phyloP scores from a whole-genome alignment of 1,284 basidiomycete genomes.

The Microbotryum violaceum region DNA sequence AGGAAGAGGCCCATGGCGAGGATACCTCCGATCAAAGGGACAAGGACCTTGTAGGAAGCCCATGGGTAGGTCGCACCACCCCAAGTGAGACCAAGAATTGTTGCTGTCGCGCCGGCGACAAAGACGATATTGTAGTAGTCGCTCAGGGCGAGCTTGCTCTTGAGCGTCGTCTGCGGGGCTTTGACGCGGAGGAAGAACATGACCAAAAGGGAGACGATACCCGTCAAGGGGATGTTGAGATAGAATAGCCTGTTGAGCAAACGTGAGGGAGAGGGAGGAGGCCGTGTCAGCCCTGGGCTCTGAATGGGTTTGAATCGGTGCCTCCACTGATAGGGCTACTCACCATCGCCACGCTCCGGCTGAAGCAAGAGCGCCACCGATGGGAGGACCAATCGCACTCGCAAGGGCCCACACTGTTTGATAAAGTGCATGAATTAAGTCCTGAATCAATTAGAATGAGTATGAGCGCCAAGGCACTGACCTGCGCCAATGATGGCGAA shows the following conservation, averaged over 20 bases:
- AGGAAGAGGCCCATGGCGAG: constrained; percentile 38
- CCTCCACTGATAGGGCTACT: no score
- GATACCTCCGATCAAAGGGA: constrained; percentile 38
- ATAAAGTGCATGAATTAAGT: constrained; percentile 7
- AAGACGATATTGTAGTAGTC: constrained; percentile 38
- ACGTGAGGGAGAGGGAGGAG: not conserved
- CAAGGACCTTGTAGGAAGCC: constrained; percentile 37
- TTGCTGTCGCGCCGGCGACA: constrained; percentile 18
- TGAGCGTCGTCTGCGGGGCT: constrained; percentile 36
- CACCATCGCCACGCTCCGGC: constrained; percentile 44
- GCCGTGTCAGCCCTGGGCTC: not conserved
- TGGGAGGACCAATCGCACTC: constrained; percentile 36
- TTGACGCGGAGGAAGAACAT: constrained; percentile 36
- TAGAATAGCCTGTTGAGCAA: constrained; percentile 8
- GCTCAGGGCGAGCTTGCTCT: constrained; percentile 39
- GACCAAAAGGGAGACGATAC: constrained; percentile 30
- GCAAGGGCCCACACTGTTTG: constrained; percentile 15
- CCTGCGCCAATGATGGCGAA: constrained; percentile 28
- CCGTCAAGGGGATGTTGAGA: constrained; percentile 36
- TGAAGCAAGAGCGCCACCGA: constrained; percentile 43
- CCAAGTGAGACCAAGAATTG: constrained; percentile 40
- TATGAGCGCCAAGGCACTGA: not conserved
- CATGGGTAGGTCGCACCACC: constrained; percentile 41
- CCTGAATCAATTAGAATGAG: not conserved
- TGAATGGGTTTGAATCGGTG: no score